Conservation (phyloP, 2,329 filamentous ascomycete genomes). For the Sclerotiophoma versabilis region DNA sequence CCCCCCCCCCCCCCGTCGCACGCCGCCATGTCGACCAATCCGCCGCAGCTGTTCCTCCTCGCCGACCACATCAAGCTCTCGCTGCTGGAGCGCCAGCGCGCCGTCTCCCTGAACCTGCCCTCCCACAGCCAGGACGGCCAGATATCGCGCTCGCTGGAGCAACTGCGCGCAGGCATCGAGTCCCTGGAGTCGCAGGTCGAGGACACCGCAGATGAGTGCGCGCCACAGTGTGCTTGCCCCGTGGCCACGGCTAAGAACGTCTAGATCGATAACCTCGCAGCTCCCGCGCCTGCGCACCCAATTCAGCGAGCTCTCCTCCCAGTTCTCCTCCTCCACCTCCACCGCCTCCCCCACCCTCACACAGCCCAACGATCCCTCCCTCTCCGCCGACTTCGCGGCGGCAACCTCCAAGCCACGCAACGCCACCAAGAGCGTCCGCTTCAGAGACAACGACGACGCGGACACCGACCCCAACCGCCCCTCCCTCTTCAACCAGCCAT, state of each 20-base stretch:
- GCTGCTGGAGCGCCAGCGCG: slow-evolving; percentile 87
- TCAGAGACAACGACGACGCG: slow-evolving; percentile 66
- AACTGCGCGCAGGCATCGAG: slow-evolving; percentile 80
- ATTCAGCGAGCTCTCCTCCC: slow-evolving; percentile 75
- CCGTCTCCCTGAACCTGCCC: slow-evolving; percentile 79
- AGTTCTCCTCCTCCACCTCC: slow-evolving; percentile 67
- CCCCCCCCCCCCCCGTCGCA: background rate
- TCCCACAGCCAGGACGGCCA: slow-evolving; percentile 84
- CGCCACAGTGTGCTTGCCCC: background rate
- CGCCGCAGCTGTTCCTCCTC: slow-evolving; percentile 84
- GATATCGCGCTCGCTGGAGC: slow-evolving; percentile 86
- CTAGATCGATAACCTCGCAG: slow-evolving; percentile 58
- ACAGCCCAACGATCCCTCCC: slow-evolving; percentile 54
- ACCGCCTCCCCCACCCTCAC: slow-evolving; percentile 49
- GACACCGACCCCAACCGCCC: slow-evolving; percentile 59
- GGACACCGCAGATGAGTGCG: slow-evolving; percentile 63
- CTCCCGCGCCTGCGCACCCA: slow-evolving; percentile 75
- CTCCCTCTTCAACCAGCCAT: slow-evolving; percentile 66
- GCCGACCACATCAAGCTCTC: slow-evolving; percentile 98
- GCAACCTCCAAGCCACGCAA: slow-evolving; percentile 46
- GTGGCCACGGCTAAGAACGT: background rate
- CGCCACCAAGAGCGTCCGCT: slow-evolving; percentile 79
- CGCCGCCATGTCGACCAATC: slow-evolving; percentile 53
- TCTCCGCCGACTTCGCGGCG: slow-evolving; percentile 47
- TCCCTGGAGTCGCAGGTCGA: slow-evolving; percentile 70